Percentiles rank a stretch among this genome's conserved stretches.
phyloP scores from a whole-genome alignment of 2,329 filamentous ascomycete genomes.

The Botryosphaeria dothidea region DNA sequence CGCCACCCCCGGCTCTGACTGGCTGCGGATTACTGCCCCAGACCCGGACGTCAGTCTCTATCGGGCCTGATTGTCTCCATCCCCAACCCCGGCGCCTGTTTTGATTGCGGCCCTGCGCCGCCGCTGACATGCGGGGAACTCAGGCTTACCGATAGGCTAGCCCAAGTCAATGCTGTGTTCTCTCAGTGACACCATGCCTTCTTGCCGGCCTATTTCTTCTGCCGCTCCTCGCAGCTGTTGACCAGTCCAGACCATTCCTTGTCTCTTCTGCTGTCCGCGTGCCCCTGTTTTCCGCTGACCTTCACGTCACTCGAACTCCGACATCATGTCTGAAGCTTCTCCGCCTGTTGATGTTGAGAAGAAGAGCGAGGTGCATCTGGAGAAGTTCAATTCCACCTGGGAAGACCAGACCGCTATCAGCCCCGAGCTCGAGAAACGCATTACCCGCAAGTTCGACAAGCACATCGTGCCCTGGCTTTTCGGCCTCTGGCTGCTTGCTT shows the following conservation, averaged over 20 bases:
- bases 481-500: conserved; percentile 48
- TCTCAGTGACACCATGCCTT: not conserved
- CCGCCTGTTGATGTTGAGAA: not conserved
- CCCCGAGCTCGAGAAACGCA: conserved; percentile 30
- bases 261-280: not conserved
- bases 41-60: not conserved
- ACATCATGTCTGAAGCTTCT: not conserved
- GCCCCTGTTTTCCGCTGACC: not conserved
- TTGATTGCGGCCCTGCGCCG: not conserved
- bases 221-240: not conserved
- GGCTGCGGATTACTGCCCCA: conserved; percentile 4
- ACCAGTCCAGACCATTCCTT: not conserved
- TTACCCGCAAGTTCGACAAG: conserved; percentile 45
- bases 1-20: conserved; percentile 7
- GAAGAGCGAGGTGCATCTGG: conserved; percentile 19
- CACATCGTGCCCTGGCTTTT: conserved; percentile 50
- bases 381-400: conserved; percentile 23
- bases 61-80: not conserved
- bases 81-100: conserved; percentile 8
- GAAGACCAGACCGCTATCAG: conserved; percentile 10
- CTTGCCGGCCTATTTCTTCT: not conserved
- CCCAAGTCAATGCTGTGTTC: not conserved
- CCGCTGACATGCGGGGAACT: conserved; percentile 9
- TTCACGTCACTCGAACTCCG: not conserved
- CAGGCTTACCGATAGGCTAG: not conserved